Conservation (phyloP, 768 basidiomycete species). For the Epithele typhae region DNA sequence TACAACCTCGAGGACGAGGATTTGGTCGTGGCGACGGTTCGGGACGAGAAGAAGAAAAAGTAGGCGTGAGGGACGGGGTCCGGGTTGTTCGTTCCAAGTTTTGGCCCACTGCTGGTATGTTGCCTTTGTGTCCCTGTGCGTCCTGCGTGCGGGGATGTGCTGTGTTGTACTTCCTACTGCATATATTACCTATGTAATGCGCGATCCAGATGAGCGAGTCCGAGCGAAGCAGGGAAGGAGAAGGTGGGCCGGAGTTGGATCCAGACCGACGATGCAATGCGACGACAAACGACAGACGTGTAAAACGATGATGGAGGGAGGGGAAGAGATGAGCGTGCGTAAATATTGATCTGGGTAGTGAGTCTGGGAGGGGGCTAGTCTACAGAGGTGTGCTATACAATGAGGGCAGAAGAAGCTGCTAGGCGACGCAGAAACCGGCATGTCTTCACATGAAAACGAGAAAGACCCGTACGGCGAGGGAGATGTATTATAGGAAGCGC, state of each 20-base stretch:
- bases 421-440: background rate
- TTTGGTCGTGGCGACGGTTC: slow-evolving; percentile 68
- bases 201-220: background rate
- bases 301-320: background rate
- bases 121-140: too few relatives aligned
- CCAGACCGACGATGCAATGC: background rate
- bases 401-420: background rate
- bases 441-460: background rate
- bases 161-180: slow-evolving; percentile 10
- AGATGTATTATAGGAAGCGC: slow-evolving; percentile 36
- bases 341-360: too few relatives aligned
- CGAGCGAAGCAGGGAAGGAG: background rate
- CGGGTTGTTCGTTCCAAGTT: too few relatives aligned
- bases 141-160: slow-evolving; percentile 2
- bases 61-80: slow-evolving; percentile 4
- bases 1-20: slow-evolving; percentile 95
- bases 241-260: background rate
- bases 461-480: background rate
- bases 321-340: background rate
- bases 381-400: slow-evolving; percentile 10
- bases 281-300: background rate
- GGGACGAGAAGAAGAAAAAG: slow-evolving; percentile 68
- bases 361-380: background rate
- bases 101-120: too few relatives aligned
- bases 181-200: slow-evolving; percentile 6